These are phyloP conservation scores for Pistacia vera DNA, from an alignment of 345 rosid species.

Conservation along the genomic window DNA sequence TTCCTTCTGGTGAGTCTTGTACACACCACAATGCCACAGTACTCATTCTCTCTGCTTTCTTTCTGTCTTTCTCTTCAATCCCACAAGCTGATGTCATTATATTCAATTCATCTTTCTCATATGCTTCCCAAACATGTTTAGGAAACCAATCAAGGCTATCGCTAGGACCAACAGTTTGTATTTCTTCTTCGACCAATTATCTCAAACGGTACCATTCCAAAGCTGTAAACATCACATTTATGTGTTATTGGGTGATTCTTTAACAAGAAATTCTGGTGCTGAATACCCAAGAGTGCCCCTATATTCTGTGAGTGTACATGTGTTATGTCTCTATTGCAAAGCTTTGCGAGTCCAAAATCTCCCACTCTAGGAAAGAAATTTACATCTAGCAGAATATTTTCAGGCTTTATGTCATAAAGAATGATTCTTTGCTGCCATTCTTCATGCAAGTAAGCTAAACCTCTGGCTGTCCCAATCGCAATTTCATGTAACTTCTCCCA, in stretches of 20 bases:
- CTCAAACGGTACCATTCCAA: constrained; percentile 22
- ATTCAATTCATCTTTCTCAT: constrained; percentile 9
- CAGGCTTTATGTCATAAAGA: constrained; percentile 20
- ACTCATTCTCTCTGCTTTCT: constrained; percentile 16
- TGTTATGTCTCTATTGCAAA: background rate
- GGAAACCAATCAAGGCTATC: constrained; percentile 23
- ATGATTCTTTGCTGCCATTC: constrained; percentile 19
- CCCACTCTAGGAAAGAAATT: constrained; percentile 13
- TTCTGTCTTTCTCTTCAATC: constrained; percentile 23
- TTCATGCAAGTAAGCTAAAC: constrained; percentile 21
- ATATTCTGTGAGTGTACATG: constrained; percentile 10
- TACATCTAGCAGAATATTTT: constrained; percentile 12
- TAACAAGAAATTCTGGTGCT: constrained; percentile 11
- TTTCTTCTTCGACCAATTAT: constrained; percentile 20
- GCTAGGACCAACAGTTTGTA: background rate
- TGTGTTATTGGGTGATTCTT: constrained; percentile 12
- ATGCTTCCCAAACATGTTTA: constrained; percentile 16
- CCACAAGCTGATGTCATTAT: constrained; percentile 15
- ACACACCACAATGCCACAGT: constrained; percentile 24
- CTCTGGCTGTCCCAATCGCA: constrained; percentile 11
- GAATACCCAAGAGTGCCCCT: constrained; percentile 19
- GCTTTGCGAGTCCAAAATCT: constrained; percentile 20
- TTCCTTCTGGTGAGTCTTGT: constrained; percentile 24
- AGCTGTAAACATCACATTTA: constrained; percentile 23
- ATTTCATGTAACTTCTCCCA: constrained; percentile 17